Base-by-base conservation (phyloP, 345 rosid species). In the Excoecaria cochinchinensis region DNA sequence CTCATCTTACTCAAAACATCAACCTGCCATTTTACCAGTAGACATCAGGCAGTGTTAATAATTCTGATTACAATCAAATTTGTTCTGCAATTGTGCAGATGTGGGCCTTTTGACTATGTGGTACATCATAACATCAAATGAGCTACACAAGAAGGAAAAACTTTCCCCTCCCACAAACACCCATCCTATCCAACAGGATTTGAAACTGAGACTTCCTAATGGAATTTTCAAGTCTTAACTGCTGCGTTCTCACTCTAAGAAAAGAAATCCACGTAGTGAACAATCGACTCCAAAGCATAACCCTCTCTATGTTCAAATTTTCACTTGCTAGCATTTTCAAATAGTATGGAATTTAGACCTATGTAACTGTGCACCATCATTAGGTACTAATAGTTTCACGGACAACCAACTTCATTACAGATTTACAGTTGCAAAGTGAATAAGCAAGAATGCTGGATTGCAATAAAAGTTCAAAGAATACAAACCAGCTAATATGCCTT, bases 1-100 rank as follows among this genome's bases (percentile, higher is more conserved):
- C 97, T 85, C 73, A 86, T 83, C 83, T 89, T 92, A 84, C 97
- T 89, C 81, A 95, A 82, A 75, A 92, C 86, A 67, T 87, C 90
- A 71, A 95, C 94, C 98, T 94, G 85, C 46, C 63, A 82, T 51
- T 62, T 47, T 78, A 70, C 70, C 63, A 77, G 47, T 39, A 82
- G 67, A 73, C 40, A 70, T 71, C 40, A 63, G 21, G 47, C 15
- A 57, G 59, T 25, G 61, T 22, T 24, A 22, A 73, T n/a, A 53
- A 39, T 12, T 65, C 46, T 42, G 16, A 66, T 22, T 31, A 24
- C 67, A 64, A 42, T 48, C 48, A 60, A 31, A 63, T 57, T 38
- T 39, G 51, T 58, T 42, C 25, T 57, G 50, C 61, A 19, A 50
- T 53, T 61, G 24, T 17, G 50, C 73, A 76, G 50, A 24, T 57